Evolutionary conservation across 1,284 basidiomycete genomes (phyloP).

Genomic region (Kwoniella shivajii): DNA sequence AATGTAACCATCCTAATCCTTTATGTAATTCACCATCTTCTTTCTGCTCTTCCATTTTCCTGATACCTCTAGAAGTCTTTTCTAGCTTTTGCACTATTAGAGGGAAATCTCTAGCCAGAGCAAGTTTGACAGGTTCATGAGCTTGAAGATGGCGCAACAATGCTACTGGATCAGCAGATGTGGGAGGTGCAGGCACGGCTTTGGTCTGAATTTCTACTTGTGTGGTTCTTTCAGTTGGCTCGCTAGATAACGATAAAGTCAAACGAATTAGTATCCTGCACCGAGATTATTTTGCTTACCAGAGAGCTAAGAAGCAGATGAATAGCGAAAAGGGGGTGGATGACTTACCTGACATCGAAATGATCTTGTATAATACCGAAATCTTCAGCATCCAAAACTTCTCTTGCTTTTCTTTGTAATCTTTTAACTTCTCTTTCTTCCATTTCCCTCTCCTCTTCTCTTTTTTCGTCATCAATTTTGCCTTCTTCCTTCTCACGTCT

Average conservation of each 20-base stretch:
- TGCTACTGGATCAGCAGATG: slow-evolving; percentile 52
- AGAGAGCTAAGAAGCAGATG: neutral
- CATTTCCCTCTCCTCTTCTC: slow-evolving; percentile 80
- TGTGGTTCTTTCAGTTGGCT: neutral
- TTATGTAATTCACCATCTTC: slow-evolving; percentile 47
- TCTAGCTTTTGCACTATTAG: slow-evolving; percentile 54
- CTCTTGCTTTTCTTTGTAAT: slow-evolving; percentile 73
- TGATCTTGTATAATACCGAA: slow-evolving; percentile 75
- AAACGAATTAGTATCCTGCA: too few species aligned
- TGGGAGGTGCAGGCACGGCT: slow-evolving; percentile 32
- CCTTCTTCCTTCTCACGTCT: slow-evolving; percentile 67
- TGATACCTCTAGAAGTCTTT: slow-evolving; percentile 51
- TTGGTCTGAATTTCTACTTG: slow-evolving; percentile 1
- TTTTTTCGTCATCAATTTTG: slow-evolving; percentile 66
- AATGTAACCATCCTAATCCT: slow-evolving; percentile 55
- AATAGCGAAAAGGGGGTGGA: neutral
- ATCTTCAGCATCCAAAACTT: slow-evolving; percentile 71
- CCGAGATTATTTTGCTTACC: neutral
- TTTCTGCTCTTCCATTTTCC: slow-evolving; percentile 35
- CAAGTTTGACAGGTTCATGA: slow-evolving; percentile 71
- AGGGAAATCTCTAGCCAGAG: slow-evolving; percentile 59
- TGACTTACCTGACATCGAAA: slow-evolving; percentile 55
- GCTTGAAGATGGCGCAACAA: slow-evolving; percentile 75
- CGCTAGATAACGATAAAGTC: neutral
- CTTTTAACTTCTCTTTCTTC: slow-evolving; percentile 85